phyloP scores from a whole-genome alignment of 2,329 filamentous ascomycete genomes.

The Didymella glomerata region DNA sequence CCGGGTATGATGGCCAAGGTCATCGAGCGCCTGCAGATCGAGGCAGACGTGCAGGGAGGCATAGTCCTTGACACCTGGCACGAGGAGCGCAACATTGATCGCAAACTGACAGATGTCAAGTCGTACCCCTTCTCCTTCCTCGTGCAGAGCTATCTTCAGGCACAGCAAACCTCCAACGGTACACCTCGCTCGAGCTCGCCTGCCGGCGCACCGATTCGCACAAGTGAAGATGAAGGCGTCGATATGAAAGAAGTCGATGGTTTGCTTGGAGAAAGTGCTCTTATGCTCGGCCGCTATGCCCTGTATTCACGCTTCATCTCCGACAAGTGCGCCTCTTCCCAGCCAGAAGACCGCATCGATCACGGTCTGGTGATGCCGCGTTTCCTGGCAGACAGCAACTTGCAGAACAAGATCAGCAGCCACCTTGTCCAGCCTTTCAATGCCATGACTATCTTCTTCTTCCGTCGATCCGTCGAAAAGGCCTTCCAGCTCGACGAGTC shows the following conservation, averaged over 20 bases:
- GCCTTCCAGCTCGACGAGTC: slow-evolving; percentile 96
- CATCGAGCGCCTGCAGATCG: slow-evolving; percentile 89
- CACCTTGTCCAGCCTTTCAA: slow-evolving; percentile 85
- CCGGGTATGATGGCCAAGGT: slow-evolving; percentile 92
- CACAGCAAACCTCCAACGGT: slow-evolving; percentile 68
- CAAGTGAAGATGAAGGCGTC: slow-evolving; percentile 87
- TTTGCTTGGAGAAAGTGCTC: slow-evolving; percentile 82
- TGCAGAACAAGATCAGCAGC: slow-evolving; percentile 78
- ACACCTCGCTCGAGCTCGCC: slow-evolving; percentile 80
- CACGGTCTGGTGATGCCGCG: slow-evolving; percentile 71
- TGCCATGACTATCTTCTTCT: slow-evolving; percentile 93
- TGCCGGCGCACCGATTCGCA: slow-evolving; percentile 64
- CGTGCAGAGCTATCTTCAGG: slow-evolving; percentile 88
- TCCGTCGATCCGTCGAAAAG: slow-evolving; percentile 94
- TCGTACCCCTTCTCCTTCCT: slow-evolving; percentile 98
- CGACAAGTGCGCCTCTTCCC: slow-evolving; percentile 72
- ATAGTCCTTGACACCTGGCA: slow-evolving; percentile 96
- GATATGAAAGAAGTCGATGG: slow-evolving; percentile 97
- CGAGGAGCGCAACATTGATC: slow-evolving; percentile 84
- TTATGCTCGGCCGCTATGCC: slow-evolving; percentile 94
- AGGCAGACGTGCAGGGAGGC: slow-evolving; percentile 94
- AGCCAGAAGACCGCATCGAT: slow-evolving; percentile 63
- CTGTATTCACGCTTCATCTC: slow-evolving; percentile 89
- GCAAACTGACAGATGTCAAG: slow-evolving; percentile 92
- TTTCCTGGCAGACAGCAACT: slow-evolving; percentile 79